Base-by-base conservation (phyloP, 2,329 filamentous ascomycete species). In the Lasiodiplodia gonubiensis region DNA sequence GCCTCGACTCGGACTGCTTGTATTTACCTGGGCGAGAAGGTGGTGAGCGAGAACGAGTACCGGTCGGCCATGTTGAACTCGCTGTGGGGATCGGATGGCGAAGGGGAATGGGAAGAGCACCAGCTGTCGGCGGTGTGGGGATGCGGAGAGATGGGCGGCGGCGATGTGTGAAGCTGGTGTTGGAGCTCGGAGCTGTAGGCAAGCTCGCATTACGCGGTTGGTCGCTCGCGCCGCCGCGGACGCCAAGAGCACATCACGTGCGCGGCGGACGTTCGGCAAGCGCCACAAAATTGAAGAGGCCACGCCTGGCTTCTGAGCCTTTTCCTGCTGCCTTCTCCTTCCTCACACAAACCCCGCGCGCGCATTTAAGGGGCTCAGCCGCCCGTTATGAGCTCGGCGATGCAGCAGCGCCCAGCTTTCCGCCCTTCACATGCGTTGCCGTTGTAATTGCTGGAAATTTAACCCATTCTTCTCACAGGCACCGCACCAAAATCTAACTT, bases 21-120 rank as follows among this genome's bases (percentile, higher is more conserved):
- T 69, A 63, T 89, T 82, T 89, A 96, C 95, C 94, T 99, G 81
- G 95, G 95, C 78, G 95, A 98, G 90, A 99, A 99, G 72, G 95
- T 99, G 71, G 95, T 99, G 80, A 99, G 88, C 69, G 95, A 99
- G 89, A 99, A 99, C 67, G 94, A 97, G 84, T 99, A 99, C 86
- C 95, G 88, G 83, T 99, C 95, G 78, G 95, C 94, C 94, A 99
- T 99, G 79, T 72, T 85, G 77, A 70, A 39, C 37, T 27, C 23
- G 73, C 72, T 73, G 70, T 37, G 67, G 42, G 16, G 33, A 33
- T 49, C 49, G 60, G 69, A 52, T 57, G 42, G 37, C 16, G 52
- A 35, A 25, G 53, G 61, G 60, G 64, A 46, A 42, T 48, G n/a
- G 30, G 53, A 64, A 60, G 35, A 67, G 48, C 30, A 64, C 21